A percentile compares a stretch with the other conserved stretches of the same genome.
These are phyloP conservation scores for Leishmania gerbilli DNA, from an alignment of 208 protist species.

Conservation along the genomic window DNA sequence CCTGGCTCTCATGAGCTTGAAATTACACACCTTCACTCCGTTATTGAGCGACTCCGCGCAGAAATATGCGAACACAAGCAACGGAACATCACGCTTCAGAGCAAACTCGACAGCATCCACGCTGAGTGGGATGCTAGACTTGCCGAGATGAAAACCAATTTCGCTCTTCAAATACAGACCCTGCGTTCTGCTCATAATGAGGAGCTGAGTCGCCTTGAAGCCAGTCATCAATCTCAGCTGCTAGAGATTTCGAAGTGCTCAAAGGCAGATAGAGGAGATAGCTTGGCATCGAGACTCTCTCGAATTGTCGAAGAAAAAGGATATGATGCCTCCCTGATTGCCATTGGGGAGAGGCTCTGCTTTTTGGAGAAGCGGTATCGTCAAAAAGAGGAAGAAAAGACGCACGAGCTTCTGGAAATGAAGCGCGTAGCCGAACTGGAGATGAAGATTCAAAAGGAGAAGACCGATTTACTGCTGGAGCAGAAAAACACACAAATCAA, in stretches of 20 bases:
- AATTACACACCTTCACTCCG: slow-evolving; percentile 24
- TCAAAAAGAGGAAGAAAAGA: slow-evolving; percentile 64
- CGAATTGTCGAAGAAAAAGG: slow-evolving; percentile 25
- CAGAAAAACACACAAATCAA: slow-evolving; percentile 88
- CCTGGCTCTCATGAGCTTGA: background rate
- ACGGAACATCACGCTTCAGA: slow-evolving; percentile 27
- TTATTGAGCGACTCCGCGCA: slow-evolving; percentile 21
- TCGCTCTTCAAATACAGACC: slow-evolving; percentile 37
- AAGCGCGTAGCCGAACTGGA: slow-evolving; percentile 71
- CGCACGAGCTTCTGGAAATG: slow-evolving; percentile 57
- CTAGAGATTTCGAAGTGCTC: slow-evolving; percentile 23
- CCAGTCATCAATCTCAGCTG: slow-evolving; percentile 43
- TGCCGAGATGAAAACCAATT: slow-evolving; percentile 32
- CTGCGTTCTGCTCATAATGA: slow-evolving; percentile 49
- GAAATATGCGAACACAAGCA: slow-evolving; percentile 40
- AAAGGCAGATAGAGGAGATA: slow-evolving; percentile 3
- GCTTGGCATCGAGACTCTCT: slow-evolving; percentile 14
- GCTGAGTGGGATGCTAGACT: slow-evolving; percentile 46
- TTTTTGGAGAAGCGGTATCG: slow-evolving; percentile 63
- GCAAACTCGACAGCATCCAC: slow-evolving; percentile 29
- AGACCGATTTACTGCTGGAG: slow-evolving; percentile 64
- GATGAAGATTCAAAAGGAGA: slow-evolving; percentile 52
- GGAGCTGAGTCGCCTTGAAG: slow-evolving; percentile 49
- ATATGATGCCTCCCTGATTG: slow-evolving; percentile 48
- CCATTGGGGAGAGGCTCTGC: slow-evolving; percentile 57